A percentile compares a stretch with the other conserved stretches of the same genome.
These are phyloP conservation scores for Karstenula rhodostoma DNA, from an alignment of 2,329 filamentous ascomycete species.

Conservation along the genomic window DNA sequence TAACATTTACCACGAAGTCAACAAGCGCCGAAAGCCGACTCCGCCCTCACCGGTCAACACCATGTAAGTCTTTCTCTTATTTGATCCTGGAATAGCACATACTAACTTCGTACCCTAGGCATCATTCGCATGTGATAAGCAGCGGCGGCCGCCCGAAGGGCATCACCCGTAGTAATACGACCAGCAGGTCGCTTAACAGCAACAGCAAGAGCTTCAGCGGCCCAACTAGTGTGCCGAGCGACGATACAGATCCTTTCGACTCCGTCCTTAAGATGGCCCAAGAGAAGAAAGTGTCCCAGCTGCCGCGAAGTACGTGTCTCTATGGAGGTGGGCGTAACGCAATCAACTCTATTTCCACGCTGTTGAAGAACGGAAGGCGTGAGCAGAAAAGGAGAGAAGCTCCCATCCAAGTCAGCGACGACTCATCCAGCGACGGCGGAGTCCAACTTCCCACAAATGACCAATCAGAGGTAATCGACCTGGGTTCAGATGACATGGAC, in stretches of 20 bases:
- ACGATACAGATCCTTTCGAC: constrained; percentile 17
- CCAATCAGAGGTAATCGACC: neutral
- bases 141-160: neutral
- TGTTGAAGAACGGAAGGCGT: neutral
- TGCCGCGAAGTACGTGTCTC: constrained; percentile 19
- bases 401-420: neutral
- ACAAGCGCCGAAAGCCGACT: constrained; percentile 1
- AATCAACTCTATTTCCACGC: constrained; percentile 16
- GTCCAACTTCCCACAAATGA: neutral
- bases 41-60: neutral
- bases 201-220: constrained; percentile 22
- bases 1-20: neutral
- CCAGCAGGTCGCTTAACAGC: constrained; percentile 15
- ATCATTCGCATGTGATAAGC: neutral
- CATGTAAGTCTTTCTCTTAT: neutral
- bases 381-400: neutral
- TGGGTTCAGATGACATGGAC: neutral
- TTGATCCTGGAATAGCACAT: no score
- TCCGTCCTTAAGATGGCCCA: neutral
- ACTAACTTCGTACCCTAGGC: neutral
- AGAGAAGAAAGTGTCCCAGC: neutral
- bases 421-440: constrained; percentile 1
- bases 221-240: constrained; percentile 27
- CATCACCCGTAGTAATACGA: constrained; percentile 12
- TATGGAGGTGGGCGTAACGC: constrained; percentile 25